Evolutionary conservation across 306 rosid genomes (phyloP).

Genomic region (Rosa lucieae): DNA sequence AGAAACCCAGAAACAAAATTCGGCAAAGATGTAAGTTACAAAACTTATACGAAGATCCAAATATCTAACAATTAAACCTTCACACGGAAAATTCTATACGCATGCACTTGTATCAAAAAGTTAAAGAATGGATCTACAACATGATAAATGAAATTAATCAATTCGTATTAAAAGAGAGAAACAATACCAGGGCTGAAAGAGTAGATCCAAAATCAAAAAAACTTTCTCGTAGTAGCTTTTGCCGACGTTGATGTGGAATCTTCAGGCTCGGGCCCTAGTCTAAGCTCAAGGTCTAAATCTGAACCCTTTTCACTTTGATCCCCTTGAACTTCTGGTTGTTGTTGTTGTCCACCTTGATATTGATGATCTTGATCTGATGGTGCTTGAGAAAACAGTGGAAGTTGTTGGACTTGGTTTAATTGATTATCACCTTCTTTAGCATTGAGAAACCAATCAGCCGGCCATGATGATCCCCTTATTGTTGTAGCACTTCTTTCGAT

Average conservation of each 20-base stretch:
- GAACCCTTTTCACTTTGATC: constrained; percentile 15
- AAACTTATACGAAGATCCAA: neutral
- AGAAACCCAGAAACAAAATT: neutral
- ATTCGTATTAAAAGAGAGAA: neutral
- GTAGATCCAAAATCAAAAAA: constrained; percentile 45
- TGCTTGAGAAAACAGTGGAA: constrained; percentile 15
- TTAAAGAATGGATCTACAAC: neutral
- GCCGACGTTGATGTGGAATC: constrained; percentile 38
- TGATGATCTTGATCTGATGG: constrained; percentile 8
- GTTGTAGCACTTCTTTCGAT: neutral
- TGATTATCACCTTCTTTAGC: constrained; percentile 9
- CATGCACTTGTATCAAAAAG: neutral
- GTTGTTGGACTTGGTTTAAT: constrained; percentile 3
- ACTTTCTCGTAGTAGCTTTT: constrained; percentile 50
- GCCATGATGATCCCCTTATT: constrained; percentile 6
- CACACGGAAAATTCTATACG: neutral
- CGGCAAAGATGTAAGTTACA: neutral
- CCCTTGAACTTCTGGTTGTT: constrained; percentile 16
- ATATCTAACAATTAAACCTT: neutral
- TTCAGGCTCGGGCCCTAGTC: constrained; percentile 68
- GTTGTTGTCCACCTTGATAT: neutral
- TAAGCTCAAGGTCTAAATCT: constrained; percentile 80
- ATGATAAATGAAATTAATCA: constrained; percentile 3
- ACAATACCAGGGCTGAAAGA: constrained; percentile 10
- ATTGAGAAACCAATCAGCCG: constrained; percentile 11